Conservation (phyloP, 2,329 filamentous ascomycete genomes). For the Dothideomycetes sp. region DNA sequence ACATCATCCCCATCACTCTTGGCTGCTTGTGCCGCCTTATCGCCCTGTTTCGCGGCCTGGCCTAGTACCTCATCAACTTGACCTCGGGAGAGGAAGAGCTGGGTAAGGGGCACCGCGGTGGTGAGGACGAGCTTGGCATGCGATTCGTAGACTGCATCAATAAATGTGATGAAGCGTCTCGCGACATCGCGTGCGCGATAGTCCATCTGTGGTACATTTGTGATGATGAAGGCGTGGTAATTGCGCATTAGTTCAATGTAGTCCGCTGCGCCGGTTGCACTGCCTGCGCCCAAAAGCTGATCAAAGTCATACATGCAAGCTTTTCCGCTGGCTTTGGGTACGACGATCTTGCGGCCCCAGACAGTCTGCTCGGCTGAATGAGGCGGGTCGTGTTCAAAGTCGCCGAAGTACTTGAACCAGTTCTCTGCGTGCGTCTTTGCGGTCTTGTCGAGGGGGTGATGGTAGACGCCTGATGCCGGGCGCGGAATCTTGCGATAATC, state of each 20-base stretch:
- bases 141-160: constrained; percentile 88
- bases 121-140: constrained; percentile 94
- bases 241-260: constrained; percentile 84
- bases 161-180: constrained; percentile 89
- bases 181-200: constrained; percentile 77
- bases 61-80: constrained; percentile 37
- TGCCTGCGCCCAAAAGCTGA: constrained; percentile 69
- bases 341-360: constrained; percentile 83
- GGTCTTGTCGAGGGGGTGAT: constrained; percentile 70
- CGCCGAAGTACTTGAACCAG: constrained; percentile 92
- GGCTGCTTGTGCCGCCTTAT: constrained; percentile 13
- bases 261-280: constrained; percentile 83
- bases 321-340: constrained; percentile 77
- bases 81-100: constrained; percentile 53
- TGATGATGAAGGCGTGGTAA: constrained; percentile 89
- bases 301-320: constrained; percentile 89
- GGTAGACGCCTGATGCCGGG: constrained; percentile 86
- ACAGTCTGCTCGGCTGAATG: constrained; percentile 71
- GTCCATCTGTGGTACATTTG: constrained; percentile 86
- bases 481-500: constrained; percentile 96
- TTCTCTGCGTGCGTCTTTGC: constrained; percentile 76
- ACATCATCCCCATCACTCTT: constrained; percentile 34
- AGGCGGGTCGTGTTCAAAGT: constrained; percentile 63
- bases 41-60: constrained; percentile 16
- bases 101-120: constrained; percentile 69